Evolutionary conservation across 192 early-diverging fungal genomes (phyloP), one percentile per base, ranked within the genome.

Genomic region (Physocladia obscura): DNA sequence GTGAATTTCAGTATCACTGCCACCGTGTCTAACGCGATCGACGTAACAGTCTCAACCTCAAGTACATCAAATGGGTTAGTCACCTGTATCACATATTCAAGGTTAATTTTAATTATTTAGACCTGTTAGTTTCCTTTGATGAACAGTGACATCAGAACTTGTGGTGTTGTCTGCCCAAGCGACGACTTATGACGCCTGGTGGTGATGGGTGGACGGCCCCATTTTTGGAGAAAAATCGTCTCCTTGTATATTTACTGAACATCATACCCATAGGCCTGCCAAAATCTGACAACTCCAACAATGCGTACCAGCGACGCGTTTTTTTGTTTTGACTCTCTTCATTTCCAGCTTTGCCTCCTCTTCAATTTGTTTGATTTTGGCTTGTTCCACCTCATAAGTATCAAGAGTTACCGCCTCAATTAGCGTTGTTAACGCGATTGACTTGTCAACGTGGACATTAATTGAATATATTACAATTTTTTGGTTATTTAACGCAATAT

Each of bases 61-160:
- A 78, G 39, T 1, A 75, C 73, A 15, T 57, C 77, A 37, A 78
- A 78, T 27, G 77, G 77, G 37, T 78, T 78, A 24, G 70, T 73
- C 1, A 69, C 74, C n/a, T 8, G 40, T 71, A 35, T 4, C 15
- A 54, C 17, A n/a, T 13, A 47, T 40, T 27, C 24, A 13, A 27
- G 24, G 24, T 27, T 17, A 56, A 24, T 11, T 13, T 17, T 17
- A 13, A 13, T 0, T 22, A 48, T 22, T 31, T 17, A 27, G 22
- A 13, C 24, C 22, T 38, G 59, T 61, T n/a, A 35, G 26, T 61
- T 61, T 39, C 3, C 17, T 64, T 11, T 47, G 11, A 47, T n/a
- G n/a, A n/a, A n/a, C n/a, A n/a, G n/a, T n/a, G n/a, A n/a, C n/a
- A n/a, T n/a, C n/a, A n/a, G n/a, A n/a, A n/a, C n/a, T n/a, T n/a